Evolutionary conservation across 2,329 filamentous ascomycete genomes (phyloP), one percentile per base, ranked within the genome.

Genomic region (Scopulariopsis brevicaulis): DNA sequence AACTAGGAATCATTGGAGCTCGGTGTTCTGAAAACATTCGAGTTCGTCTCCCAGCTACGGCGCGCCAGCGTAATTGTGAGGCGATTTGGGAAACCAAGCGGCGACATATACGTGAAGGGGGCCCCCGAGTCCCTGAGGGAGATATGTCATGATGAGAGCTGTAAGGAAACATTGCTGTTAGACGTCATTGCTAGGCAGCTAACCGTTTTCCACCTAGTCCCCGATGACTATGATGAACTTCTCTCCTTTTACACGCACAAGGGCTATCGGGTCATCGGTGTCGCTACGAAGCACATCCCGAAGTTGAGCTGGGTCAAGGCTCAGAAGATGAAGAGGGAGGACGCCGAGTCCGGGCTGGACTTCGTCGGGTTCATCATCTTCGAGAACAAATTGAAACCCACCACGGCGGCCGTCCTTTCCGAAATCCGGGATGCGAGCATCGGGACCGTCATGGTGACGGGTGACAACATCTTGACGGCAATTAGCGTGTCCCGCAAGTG

Each of bases 331-430:
- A 88, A 85, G 64, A 86, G 94, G 34, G 75, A 85, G 46, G 89
- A 96, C 57, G 92, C 89, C 10, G 94, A 99, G 70, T 87, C 83
- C 3, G 79, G 85, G 35, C 80, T 99, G 12, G 84, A 93, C 53
- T 97, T 99, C 67, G 81, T 92, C 40, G 94, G 94, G 5, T 99
- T 99, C 73, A 97, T 99, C 67, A 87, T 99, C 57, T 99, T 99
- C 65, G 94, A 99, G 73, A 99, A 99, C 74, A 99, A 99, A 73
- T 76, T 99, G 61, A 99, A 99, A 70, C 86, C 89, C 1, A 91
- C 83, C 22, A 96, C 93, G 0, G 81, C 89, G 1, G 81, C 80
- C 1, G 88, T 96, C 37, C 83, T 99, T 28, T 81, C 87, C 58
- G 92, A 97, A 71, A 79, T 99, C 3, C 80, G 83, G 35, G 78